Evolutionary conservation across 2,329 filamentous ascomycete species (phyloP), one percentile per base, ranked within the genome.

Genomic region (Pezicula radicicola): DNA sequence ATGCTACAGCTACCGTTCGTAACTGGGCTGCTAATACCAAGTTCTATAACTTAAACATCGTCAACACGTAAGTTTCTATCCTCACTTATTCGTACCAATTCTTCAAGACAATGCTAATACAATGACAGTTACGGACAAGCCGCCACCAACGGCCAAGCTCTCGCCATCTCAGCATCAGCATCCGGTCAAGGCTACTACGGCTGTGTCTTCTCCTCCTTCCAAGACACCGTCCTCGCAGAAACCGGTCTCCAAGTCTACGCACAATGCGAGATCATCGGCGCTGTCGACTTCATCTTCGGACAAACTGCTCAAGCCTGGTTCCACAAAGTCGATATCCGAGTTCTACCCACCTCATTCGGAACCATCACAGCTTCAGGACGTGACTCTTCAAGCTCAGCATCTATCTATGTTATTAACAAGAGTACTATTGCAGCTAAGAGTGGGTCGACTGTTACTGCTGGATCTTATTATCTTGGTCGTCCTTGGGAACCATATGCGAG

Each of bases 231-330:
- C 46, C 68, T 76, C 13, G 60, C 65, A 47, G 65, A 79, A 58
- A 68, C 67, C 48, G 81, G 80, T 58, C 67, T 72, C 54, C 73
- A 83, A 58, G 60, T 82, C 42, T 83, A 80, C 60, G 76, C 75
- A 39, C 75, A 76, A 55, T 73, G 72, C 53, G 73, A 77, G 51
- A 81, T 83, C 55, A 73, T 76, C 35, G 79, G 79, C 36, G 75
- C 77, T 3, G 77, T 77, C 35, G 80, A 83, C 58, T 81, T 82
- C 61, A 77, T 81, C 55, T 84, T 83, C 63, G 74, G 80, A 51
- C 71, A 79, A 63, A 55, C 70, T 44, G 71, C 75, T 30, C 65
- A 68, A 48, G 70, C 75, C 45, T 84, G 76, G 79, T 77, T 75
- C 63, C 73, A 79, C 48, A 56, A 66, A 15, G 70, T 70, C 55